Evolutionary conservation across 2,329 filamentous ascomycete species (phyloP).

Genomic region (Exophiala oligosperma): DNA sequence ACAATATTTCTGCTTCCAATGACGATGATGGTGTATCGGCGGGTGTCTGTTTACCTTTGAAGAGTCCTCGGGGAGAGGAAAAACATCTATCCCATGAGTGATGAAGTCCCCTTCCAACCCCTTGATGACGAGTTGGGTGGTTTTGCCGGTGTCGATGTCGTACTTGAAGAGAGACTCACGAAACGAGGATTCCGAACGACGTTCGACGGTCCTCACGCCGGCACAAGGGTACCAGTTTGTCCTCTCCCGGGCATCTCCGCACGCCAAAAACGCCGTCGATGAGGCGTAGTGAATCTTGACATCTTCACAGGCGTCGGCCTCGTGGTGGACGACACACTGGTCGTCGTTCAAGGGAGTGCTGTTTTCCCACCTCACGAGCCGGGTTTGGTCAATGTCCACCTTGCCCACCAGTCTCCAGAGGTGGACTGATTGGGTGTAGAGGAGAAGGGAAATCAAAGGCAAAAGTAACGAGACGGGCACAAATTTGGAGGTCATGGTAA

Average conservation of each 20-base stretch:
- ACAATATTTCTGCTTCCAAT: too few species aligned
- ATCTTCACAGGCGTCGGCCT: constrained; percentile 22
- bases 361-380: constrained; percentile 22
- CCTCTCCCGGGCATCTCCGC: constrained; percentile 18
- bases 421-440: constrained; percentile 13
- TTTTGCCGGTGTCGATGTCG: constrained; percentile 16
- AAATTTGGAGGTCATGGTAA: neutral
- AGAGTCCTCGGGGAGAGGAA: constrained; percentile 12
- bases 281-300: constrained; percentile 24
- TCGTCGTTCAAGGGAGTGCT: constrained; percentile 18
- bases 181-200: constrained; percentile 20
- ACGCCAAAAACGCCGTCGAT: constrained; percentile 21
- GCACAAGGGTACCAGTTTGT: constrained; percentile 25
- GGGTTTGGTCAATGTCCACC: constrained; percentile 17
- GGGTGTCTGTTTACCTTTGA: constrained; percentile 6
- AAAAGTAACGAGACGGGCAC: constrained; percentile 5
- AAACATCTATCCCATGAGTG: constrained; percentile 23
- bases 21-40: too few species aligned
- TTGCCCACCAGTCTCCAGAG: constrained; percentile 11
- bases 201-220: constrained; percentile 10
- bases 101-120: constrained; percentile 25
- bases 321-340: constrained; percentile 14
- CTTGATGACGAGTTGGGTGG: constrained; percentile 12
- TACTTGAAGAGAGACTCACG: constrained; percentile 24
- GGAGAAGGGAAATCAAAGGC: constrained; percentile 8